Evolutionary conservation across 176 grass and related monocot genomes (phyloP).

Genomic region (Leersia perrieri): DNA sequence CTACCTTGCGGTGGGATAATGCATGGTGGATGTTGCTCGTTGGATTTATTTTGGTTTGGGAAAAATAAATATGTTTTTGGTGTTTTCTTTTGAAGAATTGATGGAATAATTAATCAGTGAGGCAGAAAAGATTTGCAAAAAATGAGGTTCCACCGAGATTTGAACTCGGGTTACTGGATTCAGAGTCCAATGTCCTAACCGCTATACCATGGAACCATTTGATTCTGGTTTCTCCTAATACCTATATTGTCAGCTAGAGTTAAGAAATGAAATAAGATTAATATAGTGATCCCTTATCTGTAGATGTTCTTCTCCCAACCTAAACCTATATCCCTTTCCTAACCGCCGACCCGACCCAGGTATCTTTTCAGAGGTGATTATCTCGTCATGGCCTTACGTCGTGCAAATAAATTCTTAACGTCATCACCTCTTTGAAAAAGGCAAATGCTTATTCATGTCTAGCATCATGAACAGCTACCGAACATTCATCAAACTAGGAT

Average conservation of each 20-base stretch:
- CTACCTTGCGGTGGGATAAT: constrained; percentile 19
- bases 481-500: too few species aligned
- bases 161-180: constrained; percentile 83
- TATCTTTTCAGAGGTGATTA: too few species aligned
- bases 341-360: too few species aligned
- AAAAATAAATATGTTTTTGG: background rate
- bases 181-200: constrained; percentile 86
- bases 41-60: background rate
- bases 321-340: too few species aligned
- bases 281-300: too few species aligned
- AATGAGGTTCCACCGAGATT: constrained; percentile 59
- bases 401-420: too few species aligned
- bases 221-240: background rate
- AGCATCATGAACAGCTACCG: too few species aligned
- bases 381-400: too few species aligned
- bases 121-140: background rate
- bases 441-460: too few species aligned
- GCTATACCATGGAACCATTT: constrained; percentile 66
- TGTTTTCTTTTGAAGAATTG: background rate
- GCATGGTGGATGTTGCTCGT: constrained; percentile 1
- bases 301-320: too few species aligned
- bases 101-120: background rate
- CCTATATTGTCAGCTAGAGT: background rate
- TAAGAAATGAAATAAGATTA: background rate
- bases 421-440: too few species aligned